These are phyloP conservation scores for Friedmanniomyces simplex DNA, from an alignment of 495 filamentous ascomycete species.

Conservation along the genomic window DNA sequence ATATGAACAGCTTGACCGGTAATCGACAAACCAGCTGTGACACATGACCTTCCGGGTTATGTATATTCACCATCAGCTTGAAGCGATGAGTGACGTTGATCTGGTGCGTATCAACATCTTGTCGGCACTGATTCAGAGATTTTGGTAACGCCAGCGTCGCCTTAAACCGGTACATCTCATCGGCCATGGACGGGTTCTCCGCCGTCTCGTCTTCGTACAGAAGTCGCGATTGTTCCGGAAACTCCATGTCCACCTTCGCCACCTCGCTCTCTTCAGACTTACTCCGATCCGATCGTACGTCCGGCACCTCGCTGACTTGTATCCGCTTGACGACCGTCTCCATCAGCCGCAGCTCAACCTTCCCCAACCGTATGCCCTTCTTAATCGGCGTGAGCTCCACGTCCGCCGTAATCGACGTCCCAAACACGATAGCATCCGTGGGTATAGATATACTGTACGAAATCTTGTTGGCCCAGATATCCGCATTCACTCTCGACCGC, in stretches of 20 bases:
- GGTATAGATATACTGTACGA: conserved; percentile 84
- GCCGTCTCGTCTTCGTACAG: conserved; percentile 42
- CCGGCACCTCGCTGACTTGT: conserved; percentile 22
- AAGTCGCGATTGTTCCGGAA: conserved; percentile 37
- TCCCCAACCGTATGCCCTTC: conserved; percentile 75
- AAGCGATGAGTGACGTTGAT: conserved; percentile 86
- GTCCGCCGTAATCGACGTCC: conserved; percentile 66
- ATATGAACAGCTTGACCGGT: conserved; percentile 85
- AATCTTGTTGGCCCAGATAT: conserved; percentile 90
- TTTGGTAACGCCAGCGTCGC: conserved; percentile 63
- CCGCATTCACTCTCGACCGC: conserved; percentile 42
- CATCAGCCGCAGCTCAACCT: conserved; percentile 60
- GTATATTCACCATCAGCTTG: conserved; percentile 71
- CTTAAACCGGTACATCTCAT: conserved; percentile 64
- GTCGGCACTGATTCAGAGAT: conserved; percentile 65
- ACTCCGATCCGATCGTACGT: conserved; percentile 43
- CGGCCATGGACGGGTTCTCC: conserved; percentile 48
- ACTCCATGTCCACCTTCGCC: conserved; percentile 22
- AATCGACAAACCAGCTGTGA: conserved; percentile 85
- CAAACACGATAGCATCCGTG: conserved; percentile 83
- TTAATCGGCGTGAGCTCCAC: conserved; percentile 73
- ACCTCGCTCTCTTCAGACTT: conserved; percentile 26
- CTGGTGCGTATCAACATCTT: conserved; percentile 69
- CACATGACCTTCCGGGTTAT: conserved; percentile 87
- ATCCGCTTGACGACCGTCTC: conserved; percentile 42